Percentiles rank a stretch among this genome's conserved stretches.
Conservation (phyloP, 179 eudicot genomes). For the Silene vulgaris region DNA sequence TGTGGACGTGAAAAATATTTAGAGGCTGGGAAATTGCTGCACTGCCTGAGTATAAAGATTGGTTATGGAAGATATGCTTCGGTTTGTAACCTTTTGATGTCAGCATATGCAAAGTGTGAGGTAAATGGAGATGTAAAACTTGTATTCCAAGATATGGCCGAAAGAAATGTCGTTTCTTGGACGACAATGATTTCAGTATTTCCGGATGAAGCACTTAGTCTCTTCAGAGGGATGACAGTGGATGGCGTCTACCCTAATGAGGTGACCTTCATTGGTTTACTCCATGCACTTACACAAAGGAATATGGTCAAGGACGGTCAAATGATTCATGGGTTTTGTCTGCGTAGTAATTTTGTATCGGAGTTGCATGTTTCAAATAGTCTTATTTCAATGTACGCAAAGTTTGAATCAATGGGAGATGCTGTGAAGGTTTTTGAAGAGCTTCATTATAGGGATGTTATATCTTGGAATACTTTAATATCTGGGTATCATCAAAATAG, state of each 20-base stretch:
- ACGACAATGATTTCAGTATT: constrained; percentile 74
- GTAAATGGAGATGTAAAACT: constrained; percentile 42
- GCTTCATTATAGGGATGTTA: constrained; percentile 43
- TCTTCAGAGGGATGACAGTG: constrained; percentile 62
- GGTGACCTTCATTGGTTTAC: constrained; percentile 63
- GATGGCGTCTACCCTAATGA: constrained; percentile 77
- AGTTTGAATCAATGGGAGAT: constrained; percentile 55
- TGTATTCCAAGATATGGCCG: constrained; percentile 51
- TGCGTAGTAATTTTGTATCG: constrained; percentile 50
- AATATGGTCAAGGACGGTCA: constrained; percentile 53
- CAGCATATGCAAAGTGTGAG: constrained; percentile 71
- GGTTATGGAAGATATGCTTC: constrained; percentile 46
- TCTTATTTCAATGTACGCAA: constrained; percentile 81
- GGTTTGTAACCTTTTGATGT: constrained; percentile 70
- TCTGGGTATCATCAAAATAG: constrained; percentile 67
- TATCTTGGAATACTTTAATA: constrained; percentile 84
- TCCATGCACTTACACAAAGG: constrained; percentile 57
- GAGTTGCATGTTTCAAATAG: constrained; percentile 64
- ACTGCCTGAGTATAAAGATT: constrained; percentile 48
- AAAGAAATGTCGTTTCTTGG: constrained; percentile 82
- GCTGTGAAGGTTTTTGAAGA: constrained; percentile 57
- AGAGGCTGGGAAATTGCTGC: constrained; percentile 55
- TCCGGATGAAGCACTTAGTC: constrained; percentile 48
- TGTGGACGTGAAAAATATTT: constrained; percentile 59
- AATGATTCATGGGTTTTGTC: constrained; percentile 64